Evolutionary conservation across 495 filamentous ascomycete genomes (phyloP).

Genomic region (Sordaria brevicollis): DNA sequence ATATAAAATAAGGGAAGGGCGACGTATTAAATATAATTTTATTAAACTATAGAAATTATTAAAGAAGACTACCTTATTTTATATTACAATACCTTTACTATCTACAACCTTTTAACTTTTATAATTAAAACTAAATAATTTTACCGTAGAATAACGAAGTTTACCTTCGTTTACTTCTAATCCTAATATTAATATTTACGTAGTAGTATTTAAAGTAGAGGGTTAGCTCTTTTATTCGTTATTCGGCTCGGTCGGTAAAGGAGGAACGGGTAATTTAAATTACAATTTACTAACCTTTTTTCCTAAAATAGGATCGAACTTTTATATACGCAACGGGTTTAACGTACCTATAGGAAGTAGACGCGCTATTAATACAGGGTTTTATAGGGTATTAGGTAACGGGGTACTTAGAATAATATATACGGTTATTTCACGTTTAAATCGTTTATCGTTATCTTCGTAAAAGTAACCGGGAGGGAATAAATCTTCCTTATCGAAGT

Average conservation of each 20-base stretch:
- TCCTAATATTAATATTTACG: too few species aligned
- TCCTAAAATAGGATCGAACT: background rate
- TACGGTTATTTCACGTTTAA: background rate
- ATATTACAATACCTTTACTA: background rate
- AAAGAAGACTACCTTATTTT: background rate
- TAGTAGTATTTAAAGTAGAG: too few species aligned
- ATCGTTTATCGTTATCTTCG: too few species aligned
- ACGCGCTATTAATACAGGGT: background rate
- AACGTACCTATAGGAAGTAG: background rate
- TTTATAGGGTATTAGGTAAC: background rate
- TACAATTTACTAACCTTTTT: background rate
- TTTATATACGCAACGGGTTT: background rate
- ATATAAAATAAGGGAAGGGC: too few species aligned
- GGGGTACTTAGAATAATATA: background rate
- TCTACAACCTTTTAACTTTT: background rate
- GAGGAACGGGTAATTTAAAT: background rate
- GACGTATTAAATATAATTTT: background rate
- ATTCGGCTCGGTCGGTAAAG: too few species aligned
- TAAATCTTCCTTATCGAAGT: background rate
- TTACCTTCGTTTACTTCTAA: background rate
- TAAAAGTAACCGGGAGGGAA: background rate
- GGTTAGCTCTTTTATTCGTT: background rate
- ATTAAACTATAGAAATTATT: background rate
- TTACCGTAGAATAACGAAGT: background rate
- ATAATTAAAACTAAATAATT: background rate